phyloP scores from a whole-genome alignment of 2,329 filamentous ascomycete species.

The Plenodomus tracheiphilus region DNA sequence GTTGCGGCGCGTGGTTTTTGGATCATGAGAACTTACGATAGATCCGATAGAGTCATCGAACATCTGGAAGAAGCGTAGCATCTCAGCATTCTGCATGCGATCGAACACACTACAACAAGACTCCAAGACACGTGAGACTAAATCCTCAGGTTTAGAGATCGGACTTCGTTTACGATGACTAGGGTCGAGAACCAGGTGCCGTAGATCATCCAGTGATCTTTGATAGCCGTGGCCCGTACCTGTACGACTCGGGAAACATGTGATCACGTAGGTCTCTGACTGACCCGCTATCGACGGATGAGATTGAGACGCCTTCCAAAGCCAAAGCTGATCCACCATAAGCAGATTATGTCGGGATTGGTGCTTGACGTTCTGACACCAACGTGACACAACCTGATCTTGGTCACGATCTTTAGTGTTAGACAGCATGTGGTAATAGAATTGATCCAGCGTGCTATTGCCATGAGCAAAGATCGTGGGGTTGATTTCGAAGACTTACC shows the following conservation, averaged over 20 bases:
- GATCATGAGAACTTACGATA: slow-evolving; percentile 1
- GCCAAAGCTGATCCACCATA: slow-evolving; percentile 15
- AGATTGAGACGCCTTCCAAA: slow-evolving; percentile 1
- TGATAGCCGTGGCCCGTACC: slow-evolving; percentile 2
- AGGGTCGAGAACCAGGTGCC: slow-evolving; percentile 3
- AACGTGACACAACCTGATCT: slow-evolving; percentile 14
- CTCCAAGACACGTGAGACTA: slow-evolving; percentile 11
- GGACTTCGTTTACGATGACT: slow-evolving; percentile 1
- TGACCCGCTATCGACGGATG: background rate
- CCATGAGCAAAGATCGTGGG: background rate
- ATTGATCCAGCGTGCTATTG: slow-evolving; percentile 10
- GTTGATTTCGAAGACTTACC: background rate
- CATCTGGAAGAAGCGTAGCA: slow-evolving; percentile 13
- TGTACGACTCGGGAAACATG: slow-evolving; percentile 9
- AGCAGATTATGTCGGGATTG: slow-evolving; percentile 8
- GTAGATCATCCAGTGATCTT: slow-evolving; percentile 6
- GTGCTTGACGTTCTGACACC: slow-evolving; percentile 1
- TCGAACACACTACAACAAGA: slow-evolving; percentile 11
- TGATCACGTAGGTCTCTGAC: slow-evolving; percentile 1
- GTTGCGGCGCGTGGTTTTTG: background rate
- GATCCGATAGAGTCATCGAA: slow-evolving; percentile 11
- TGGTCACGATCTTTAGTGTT: slow-evolving; percentile 9
- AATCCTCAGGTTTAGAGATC: slow-evolving; percentile 4
- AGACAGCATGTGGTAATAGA: slow-evolving; percentile 15
- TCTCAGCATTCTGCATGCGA: slow-evolving; percentile 5